Conservation (phyloP, 2,329 filamentous ascomycete genomes). For the Colletotrichum liriopes region DNA sequence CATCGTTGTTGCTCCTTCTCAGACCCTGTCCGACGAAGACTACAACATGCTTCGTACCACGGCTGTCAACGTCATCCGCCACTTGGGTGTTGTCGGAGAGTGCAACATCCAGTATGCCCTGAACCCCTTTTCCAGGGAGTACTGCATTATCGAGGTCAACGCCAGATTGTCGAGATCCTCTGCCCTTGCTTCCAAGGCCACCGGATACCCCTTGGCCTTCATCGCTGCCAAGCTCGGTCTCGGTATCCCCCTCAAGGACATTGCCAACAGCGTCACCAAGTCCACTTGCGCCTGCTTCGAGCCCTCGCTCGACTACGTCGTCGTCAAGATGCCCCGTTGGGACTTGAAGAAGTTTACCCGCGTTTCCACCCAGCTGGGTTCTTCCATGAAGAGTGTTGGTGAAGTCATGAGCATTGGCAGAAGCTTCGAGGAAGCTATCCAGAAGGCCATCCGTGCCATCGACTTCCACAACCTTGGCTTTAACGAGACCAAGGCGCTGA, state of each 20-base stretch:
- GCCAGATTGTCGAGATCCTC: constrained; percentile 96
- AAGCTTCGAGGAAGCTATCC: constrained; percentile 97
- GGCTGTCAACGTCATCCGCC: constrained; percentile 96
- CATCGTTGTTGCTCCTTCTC: constrained; percentile 96
- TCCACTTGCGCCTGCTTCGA: constrained; percentile 98
- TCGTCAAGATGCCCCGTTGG: constrained; percentile 99
- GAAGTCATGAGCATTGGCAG: constrained; percentile 99
- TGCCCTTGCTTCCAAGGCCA: constrained; percentile 95
- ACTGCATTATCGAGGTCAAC: constrained; percentile 99
- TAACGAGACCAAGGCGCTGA: constrained; percentile 90
- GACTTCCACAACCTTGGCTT: constrained; percentile 97
- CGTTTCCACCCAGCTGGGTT: constrained; percentile 94
- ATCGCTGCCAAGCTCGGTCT: constrained; percentile 97
- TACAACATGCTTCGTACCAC: constrained; percentile 99
- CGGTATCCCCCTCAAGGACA: constrained; percentile 94
- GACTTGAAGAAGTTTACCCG: constrained; percentile 99
- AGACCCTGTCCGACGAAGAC: constrained; percentile 96
- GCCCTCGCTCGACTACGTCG: constrained; percentile 96
- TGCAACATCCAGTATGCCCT: constrained; percentile 99
- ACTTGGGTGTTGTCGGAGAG: constrained; percentile 96
- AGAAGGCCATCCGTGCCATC: constrained; percentile 96
- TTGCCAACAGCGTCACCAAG: constrained; percentile 96
- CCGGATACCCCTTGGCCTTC: constrained; percentile 95
- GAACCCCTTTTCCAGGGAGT: constrained; percentile 95
- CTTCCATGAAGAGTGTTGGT: constrained; percentile 99